Base-by-base conservation (phyloP, 1,139 yeast genomes). In the Ogataea hybrid region DNA sequence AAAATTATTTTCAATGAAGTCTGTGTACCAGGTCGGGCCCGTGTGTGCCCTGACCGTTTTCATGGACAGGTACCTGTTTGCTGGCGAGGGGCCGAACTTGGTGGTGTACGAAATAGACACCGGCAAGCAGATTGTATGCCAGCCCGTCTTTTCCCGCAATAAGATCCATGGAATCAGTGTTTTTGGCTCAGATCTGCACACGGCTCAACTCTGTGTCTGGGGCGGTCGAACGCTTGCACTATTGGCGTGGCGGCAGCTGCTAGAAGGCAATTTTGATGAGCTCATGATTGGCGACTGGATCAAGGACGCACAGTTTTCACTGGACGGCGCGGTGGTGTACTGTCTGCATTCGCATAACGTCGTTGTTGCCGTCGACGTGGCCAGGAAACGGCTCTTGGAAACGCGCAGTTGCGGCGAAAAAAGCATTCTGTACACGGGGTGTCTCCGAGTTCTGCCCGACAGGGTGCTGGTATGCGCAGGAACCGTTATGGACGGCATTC, bases 401-500 rank as follows among this genome's bases (percentile, higher is more conserved):
- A 72, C 70, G 17, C 68, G 70, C 25, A 70, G 76, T 16, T 79
- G 84, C 54, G 74, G 75, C 15, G 95, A 88, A 61, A 81, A 84
- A 53, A 85, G 96, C 4, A 83, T 92, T 32, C 70, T 92, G 32
- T 92, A 92, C 59, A 85, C 96, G 14, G 97, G 97, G 0, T 72
- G 88, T 2, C 75, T 92, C 29, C 71, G 73, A 42, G 74, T 79
- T 1, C 48, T 70, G 6, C 68, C 64, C 8, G 46, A 50, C 22
- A 64, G 65, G 33, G 75, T 82, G 0, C 59, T 73, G 9, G 70
- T 88, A 10, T 88, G 88, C 20, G 90, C 96, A 0, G 97, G 97
- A 18, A 92, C 98, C 0, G 97, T 92, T 1, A 81, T 90, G 81
- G 81, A 83, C 39, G 96, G 97, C 3, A 82, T 87, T 1, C 69